Conservation (phyloP, 495 filamentous ascomycete genomes). For the Tuber microsphaerosporum region DNA sequence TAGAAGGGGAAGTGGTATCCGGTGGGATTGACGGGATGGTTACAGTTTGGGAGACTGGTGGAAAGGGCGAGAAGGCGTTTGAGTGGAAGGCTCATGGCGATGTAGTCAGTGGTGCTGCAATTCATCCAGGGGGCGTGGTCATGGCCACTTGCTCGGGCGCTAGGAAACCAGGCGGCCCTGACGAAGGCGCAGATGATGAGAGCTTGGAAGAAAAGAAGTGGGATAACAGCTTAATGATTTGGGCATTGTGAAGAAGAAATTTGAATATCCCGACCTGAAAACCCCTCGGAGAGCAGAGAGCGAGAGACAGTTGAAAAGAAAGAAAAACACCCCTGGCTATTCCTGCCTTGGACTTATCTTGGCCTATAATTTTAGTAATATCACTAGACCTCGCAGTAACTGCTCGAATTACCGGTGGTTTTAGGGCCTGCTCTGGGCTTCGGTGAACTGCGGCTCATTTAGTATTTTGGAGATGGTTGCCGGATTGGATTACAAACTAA, state of each 20-base stretch:
- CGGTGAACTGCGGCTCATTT: background rate
- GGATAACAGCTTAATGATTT: conserved; percentile 40
- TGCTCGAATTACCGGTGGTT: background rate
- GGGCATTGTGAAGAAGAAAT: conserved; percentile 15
- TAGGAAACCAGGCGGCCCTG: conserved; percentile 18
- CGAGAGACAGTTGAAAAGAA: background rate
- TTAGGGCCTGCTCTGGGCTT: background rate
- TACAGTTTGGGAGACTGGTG: conserved; percentile 59
- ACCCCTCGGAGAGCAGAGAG: background rate
- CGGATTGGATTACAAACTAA: too few species aligned
- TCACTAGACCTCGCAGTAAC: background rate
- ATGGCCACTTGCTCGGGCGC: conserved; percentile 39
- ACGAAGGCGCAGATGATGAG: conserved; percentile 7
- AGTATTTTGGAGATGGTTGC: too few species aligned
- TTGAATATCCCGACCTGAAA: background rate
- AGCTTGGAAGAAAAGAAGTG: conserved; percentile 10
- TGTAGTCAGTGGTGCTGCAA: conserved; percentile 31
- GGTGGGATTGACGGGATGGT: conserved; percentile 70
- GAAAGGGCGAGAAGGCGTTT: conserved; percentile 36
- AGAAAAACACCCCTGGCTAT: background rate
- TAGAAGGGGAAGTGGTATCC: conserved; percentile 44
- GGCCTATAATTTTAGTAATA: background rate
- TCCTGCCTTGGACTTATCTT: background rate
- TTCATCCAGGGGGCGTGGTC: conserved; percentile 33
- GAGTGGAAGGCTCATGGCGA: conserved; percentile 43